A percentile compares a stretch with the other conserved stretches of the same genome.
These are phyloP conservation scores for Aspergillus fumigatiaffinis DNA, from an alignment of 2,329 filamentous ascomycete genomes.

Conservation along the genomic window DNA sequence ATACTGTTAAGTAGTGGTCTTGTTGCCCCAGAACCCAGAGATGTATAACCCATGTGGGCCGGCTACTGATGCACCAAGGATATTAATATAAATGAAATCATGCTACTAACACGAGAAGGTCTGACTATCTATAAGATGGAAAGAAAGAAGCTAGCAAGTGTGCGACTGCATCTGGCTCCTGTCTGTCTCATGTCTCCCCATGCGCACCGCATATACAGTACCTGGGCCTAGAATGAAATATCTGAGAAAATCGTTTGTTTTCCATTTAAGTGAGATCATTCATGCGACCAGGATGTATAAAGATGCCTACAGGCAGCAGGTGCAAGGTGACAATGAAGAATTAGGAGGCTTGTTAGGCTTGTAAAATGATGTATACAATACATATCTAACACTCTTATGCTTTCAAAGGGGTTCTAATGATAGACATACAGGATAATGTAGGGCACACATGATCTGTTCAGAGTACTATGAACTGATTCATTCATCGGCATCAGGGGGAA, in stretches of 20 bases:
- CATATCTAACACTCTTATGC: not conserved
- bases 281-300: not conserved
- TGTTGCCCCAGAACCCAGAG: not conserved
- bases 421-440: not conserved
- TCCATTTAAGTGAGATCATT: not conserved
- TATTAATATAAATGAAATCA: no score
- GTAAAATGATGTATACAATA: not conserved
- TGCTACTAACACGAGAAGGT: no score
- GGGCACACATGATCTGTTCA: not conserved
- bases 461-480: not conserved
- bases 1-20: not conserved
- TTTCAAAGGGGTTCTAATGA: not conserved
- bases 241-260: not conserved
- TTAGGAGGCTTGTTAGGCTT: not conserved
- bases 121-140: no score
- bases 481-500: not conserved
- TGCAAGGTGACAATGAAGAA: not conserved
- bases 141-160: no score
- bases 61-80: not conserved
- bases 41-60: not conserved
- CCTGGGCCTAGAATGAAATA: not conserved
- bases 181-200: not conserved
- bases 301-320: not conserved
- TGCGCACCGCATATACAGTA: not conserved
- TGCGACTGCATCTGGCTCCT: no score